A percentile compares a stretch with the other conserved stretches of the same genome.
Conservation (phyloP, 352 stramenopile genomes). For the Bremia lactucae region DNA sequence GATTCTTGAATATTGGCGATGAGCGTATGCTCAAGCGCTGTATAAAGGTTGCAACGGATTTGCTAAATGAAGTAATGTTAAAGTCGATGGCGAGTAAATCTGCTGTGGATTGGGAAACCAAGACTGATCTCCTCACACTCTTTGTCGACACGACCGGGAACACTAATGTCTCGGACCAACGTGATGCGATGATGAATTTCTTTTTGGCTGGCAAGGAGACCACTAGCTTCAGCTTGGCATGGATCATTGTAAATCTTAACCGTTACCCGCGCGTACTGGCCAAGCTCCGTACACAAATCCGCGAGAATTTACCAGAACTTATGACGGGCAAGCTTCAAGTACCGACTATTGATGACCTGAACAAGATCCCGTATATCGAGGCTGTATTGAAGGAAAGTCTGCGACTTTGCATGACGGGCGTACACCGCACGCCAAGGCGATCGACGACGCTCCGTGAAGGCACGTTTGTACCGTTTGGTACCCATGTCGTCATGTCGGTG, state of each 20-base stretch:
- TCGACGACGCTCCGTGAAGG: slow-evolving; percentile 53
- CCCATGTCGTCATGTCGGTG: slow-evolving; percentile 34
- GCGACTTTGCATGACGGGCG: slow-evolving; percentile 42
- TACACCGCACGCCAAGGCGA: slow-evolving; percentile 21
- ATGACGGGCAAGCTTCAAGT: slow-evolving; percentile 21
- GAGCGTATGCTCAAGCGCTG: slow-evolving; percentile 27
- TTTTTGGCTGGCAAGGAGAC: slow-evolving; percentile 54
- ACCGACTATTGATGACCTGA: slow-evolving; percentile 37
- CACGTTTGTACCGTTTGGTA: slow-evolving; percentile 35
- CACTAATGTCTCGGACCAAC: slow-evolving; percentile 27
- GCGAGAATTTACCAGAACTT: slow-evolving; percentile 19
- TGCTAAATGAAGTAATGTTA: slow-evolving; percentile 34
- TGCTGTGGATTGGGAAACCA: slow-evolving; percentile 12
- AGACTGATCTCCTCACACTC: slow-evolving; percentile 33
- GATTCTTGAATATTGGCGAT: slow-evolving; percentile 24
- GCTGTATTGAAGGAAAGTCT: slow-evolving; percentile 53
- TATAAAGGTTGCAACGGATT: slow-evolving; percentile 26
- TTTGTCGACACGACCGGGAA: slow-evolving; percentile 31
- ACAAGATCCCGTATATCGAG: slow-evolving; percentile 49
- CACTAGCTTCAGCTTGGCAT: slow-evolving; percentile 42
- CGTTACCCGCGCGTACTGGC: slow-evolving; percentile 33
- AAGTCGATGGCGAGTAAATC: slow-evolving; percentile 27
- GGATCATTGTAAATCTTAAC: slow-evolving; percentile 50
- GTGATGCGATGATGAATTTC: slow-evolving; percentile 59
- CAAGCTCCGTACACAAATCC: slow-evolving; percentile 31